Conservation (phyloP, 306 rosid genomes). For the Quercus cerris region DNA sequence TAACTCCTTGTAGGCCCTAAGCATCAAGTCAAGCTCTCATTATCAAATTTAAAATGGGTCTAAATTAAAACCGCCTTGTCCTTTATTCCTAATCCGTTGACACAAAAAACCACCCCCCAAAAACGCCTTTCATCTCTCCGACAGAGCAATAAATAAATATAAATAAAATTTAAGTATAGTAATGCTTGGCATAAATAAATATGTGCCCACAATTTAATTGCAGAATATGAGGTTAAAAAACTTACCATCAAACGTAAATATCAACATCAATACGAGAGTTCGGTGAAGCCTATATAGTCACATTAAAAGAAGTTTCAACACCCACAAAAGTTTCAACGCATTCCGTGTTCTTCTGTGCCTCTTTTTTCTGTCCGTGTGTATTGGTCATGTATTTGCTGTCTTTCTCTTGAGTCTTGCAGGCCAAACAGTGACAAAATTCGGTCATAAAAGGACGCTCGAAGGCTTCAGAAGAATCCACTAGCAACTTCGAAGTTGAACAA, state of each 20-base stretch:
- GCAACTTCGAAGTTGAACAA: too few species aligned
- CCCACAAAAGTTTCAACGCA: too few species aligned
- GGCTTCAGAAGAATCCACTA: not conserved
- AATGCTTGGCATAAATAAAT: not conserved
- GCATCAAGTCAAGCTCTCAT: slow-evolving; percentile 27
- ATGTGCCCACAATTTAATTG: slow-evolving; percentile 17
- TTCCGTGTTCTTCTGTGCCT: too few species aligned
- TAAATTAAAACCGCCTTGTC: slow-evolving; percentile 9
- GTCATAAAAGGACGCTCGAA: slow-evolving; percentile 57
- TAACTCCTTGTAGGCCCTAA: not conserved
- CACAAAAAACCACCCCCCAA: slow-evolving; percentile 3
- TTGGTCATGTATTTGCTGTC: not conserved
- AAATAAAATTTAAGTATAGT: not conserved
- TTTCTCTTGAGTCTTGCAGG: slow-evolving; percentile 9
- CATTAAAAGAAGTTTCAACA: too few species aligned
- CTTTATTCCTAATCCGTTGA: slow-evolving; percentile 13
- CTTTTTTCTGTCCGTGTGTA: not conserved
- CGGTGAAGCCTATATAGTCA: too few species aligned
- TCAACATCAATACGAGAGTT: too few species aligned
- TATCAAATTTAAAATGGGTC: slow-evolving; percentile 13
- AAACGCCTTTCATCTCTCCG: slow-evolving; percentile 16
- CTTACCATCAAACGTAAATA: not conserved
- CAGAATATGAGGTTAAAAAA: not conserved
- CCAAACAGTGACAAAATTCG: slow-evolving; percentile 19
- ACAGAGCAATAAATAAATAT: not conserved